Evolutionary conservation across 1,139 yeast species (phyloP), one percentile per base, ranked within the genome.

Genomic region (Martiniozyma asiatica): DNA sequence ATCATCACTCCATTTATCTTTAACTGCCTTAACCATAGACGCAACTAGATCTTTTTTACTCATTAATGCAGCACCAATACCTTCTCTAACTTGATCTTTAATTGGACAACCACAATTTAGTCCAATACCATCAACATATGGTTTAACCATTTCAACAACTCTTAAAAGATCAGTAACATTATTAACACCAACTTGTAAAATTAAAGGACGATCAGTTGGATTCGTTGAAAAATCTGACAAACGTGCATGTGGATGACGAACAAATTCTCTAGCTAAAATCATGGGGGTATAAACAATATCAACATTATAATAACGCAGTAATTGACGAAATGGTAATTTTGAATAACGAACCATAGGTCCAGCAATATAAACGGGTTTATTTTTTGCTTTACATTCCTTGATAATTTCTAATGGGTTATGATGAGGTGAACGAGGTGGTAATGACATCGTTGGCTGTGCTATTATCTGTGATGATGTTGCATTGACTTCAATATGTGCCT

Each of bases 311-410:
- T 76, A 73, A 25, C 95, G 65, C 10, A 87, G 70, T 5, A 82
- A 58, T 37, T 81, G 81, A 29, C 98, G 65, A 48, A 89, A 89
- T 4, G 98, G 95, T 25, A 92, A 66, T 53, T 89, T 89, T 1
- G 95, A 84, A 58, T 89, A 89, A 32, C 98, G 63, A 1, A 89
- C 98, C 98, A 89, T 89, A 6, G 98, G 98, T 0, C 97, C 98
- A 0, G 94, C 89, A 11, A 89, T 68, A 36, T 65, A 68, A 0
- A 76, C 89, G 0, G 85, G 82, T 34, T 82, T 57, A 1, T 66
- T 65, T 30, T 64, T 61, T 11, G 37, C 41, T 35, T 54, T 51
- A 43, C 68, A 59, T 39, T 59, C 55, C 26, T 61, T 56, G 16
- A 77, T 59, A 20, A 77, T 68, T 23, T 56, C 50, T 11, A 73